phyloP scores from a whole-genome alignment of 306 rosid genomes.

The Fragaria iinumae region DNA sequence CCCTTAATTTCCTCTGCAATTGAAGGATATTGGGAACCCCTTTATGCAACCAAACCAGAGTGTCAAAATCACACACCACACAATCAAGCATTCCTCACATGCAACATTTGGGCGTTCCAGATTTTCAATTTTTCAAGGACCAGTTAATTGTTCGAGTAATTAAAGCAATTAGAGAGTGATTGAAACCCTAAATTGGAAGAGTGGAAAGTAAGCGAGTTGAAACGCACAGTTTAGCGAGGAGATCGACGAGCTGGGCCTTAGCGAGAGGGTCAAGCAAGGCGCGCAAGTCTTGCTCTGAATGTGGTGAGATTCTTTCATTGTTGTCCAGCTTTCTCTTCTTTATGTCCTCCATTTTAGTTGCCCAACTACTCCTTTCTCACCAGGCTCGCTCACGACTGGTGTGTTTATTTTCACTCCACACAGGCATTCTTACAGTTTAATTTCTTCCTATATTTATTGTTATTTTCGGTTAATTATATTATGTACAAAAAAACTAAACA shows the following conservation, averaged over 20 bases:
- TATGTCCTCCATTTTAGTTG: slow-evolving; percentile 52
- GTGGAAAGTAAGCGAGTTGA: neutral
- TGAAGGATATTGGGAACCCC: slow-evolving; percentile 55
- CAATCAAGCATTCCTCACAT: slow-evolving; percentile 28
- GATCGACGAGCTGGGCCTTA: slow-evolving; percentile 69
- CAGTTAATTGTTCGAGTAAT: neutral
- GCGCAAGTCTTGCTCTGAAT: slow-evolving; percentile 55
- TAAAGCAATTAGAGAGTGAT: neutral
- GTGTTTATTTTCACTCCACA: neutral
- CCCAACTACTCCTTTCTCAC: neutral
- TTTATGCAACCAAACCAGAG: slow-evolving; percentile 82
- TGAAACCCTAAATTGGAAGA: neutral
- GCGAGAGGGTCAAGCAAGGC: slow-evolving; percentile 63
- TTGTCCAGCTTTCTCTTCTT: slow-evolving; percentile 72
- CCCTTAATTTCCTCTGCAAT: slow-evolving; percentile 26
- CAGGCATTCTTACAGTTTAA: neutral
- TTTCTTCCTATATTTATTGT: no score
- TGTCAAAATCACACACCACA: slow-evolving; percentile 69
- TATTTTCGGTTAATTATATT: no score
- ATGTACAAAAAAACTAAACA: no score
- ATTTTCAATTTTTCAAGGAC: neutral
- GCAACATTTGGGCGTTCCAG: slow-evolving; percentile 21
- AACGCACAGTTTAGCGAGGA: slow-evolving; percentile 70
- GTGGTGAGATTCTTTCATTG: slow-evolving; percentile 25
- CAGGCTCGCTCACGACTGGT: neutral